Percentiles rank a stretch among this genome's conserved stretches.
phyloP scores from a whole-genome alignment of 2,329 filamentous ascomycete genomes.

The Monosporascus sp. region DNA sequence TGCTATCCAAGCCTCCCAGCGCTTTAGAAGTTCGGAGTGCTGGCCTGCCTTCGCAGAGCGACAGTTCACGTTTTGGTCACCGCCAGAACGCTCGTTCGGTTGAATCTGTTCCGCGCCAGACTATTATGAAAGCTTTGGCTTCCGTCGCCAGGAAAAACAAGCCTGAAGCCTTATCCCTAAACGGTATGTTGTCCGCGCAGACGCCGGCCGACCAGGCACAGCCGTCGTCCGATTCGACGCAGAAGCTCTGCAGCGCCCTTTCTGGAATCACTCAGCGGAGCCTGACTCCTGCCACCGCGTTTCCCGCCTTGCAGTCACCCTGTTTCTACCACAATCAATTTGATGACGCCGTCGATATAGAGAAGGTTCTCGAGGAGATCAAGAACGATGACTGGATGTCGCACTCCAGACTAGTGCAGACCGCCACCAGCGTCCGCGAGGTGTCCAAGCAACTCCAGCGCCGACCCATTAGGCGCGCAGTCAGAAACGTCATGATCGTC shows the following conservation, averaged over 20 bases:
- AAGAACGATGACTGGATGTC: constrained; percentile 84
- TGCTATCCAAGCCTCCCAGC: background rate
- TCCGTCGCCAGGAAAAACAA: constrained; percentile 58
- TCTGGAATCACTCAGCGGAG: constrained; percentile 44
- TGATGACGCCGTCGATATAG: constrained; percentile 91
- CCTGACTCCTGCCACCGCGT: constrained; percentile 41
- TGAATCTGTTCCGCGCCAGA: constrained; percentile 69
- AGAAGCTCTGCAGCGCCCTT: constrained; percentile 58
- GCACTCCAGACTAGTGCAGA: constrained; percentile 90
- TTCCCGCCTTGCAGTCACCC: constrained; percentile 76
- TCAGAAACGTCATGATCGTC: constrained; percentile 95
- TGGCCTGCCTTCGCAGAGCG: constrained; percentile 1
- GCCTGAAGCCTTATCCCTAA: constrained; percentile 57
- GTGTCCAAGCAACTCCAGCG: constrained; percentile 93
- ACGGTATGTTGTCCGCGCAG: constrained; percentile 51
- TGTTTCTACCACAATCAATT: constrained; percentile 98
- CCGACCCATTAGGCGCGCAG: constrained; percentile 83
- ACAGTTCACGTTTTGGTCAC: constrained; percentile 5
- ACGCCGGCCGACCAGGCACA: constrained; percentile 26
- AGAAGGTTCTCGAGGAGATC: constrained; percentile 92
- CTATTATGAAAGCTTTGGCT: constrained; percentile 75
- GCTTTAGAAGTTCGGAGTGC: background rate
- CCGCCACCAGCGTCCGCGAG: constrained; percentile 88
- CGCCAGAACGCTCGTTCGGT: constrained; percentile 19
- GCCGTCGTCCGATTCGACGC: constrained; percentile 43